Evolutionary conservation across 2,329 filamentous ascomycete genomes (phyloP).

Genomic region (Zelopaecilomyces penicillatus): DNA sequence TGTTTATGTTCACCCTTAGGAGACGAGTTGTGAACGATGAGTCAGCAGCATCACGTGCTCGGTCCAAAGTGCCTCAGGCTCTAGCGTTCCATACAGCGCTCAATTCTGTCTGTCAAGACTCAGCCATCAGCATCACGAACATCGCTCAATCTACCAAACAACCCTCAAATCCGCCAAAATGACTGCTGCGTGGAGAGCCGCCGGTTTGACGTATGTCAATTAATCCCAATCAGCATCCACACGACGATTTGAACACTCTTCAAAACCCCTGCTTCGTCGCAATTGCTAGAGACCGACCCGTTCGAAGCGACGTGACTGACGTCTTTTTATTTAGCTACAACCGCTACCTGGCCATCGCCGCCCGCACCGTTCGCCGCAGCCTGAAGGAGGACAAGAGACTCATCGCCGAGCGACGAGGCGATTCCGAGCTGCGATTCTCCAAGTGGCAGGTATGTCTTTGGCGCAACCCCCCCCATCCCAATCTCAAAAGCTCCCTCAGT

Average conservation of each 20-base stretch:
- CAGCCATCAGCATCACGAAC: conserved; percentile 25
- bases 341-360: conserved; percentile 94
- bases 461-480: neutral
- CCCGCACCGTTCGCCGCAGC: conserved; percentile 90
- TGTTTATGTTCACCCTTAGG: no score
- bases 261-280: neutral
- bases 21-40: neutral
- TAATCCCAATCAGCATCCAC: conserved; percentile 10
- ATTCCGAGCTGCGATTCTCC: conserved; percentile 80
- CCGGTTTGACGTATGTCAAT: conserved; percentile 81
- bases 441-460: conserved; percentile 74
- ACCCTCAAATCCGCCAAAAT: conserved; percentile 54
- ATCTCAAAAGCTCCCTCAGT: neutral
- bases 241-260: neutral
- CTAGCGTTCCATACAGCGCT: conserved; percentile 16
- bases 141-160: conserved; percentile 18
- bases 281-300: neutral
- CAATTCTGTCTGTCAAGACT: conserved; percentile 27
- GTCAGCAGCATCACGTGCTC: conserved; percentile 4
- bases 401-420: conserved; percentile 77
- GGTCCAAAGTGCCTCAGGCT: conserved; percentile 23
- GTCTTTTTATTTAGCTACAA: conserved; percentile 68
- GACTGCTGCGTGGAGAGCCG: conserved; percentile 97
- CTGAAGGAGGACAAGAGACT: conserved; percentile 93
- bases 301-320: neutral